A percentile compares a stretch with the other conserved stretches of the same genome.
These are phyloP conservation scores for Phytophthora kernoviae DNA, from an alignment of 352 stramenopile genomes.

Conservation along the genomic window DNA sequence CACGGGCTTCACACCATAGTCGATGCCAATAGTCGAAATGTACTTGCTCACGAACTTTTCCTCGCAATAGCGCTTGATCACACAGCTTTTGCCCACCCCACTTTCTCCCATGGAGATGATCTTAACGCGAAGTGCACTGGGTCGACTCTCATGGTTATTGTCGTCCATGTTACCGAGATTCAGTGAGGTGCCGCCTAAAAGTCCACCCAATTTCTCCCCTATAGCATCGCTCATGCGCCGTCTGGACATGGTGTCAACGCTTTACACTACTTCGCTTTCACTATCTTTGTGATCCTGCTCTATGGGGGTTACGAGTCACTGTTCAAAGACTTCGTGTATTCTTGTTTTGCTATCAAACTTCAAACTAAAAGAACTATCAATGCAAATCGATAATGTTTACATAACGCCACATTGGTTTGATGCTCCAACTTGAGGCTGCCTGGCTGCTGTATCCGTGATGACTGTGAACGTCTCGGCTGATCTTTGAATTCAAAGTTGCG, in stretches of 20 bases:
- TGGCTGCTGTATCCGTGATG: background rate
- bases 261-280: background rate
- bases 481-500: slow-evolving; percentile 73
- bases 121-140: slow-evolving; percentile 87
- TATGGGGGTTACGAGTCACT: too few relatives aligned
- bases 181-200: slow-evolving; percentile 23
- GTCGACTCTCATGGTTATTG: slow-evolving; percentile 31
- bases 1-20: slow-evolving; percentile 95
- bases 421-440: slow-evolving; percentile 19
- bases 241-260: slow-evolving; percentile 19
- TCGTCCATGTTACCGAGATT: slow-evolving; percentile 32
- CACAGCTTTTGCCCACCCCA: slow-evolving; percentile 92
- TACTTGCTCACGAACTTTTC: slow-evolving; percentile 96
- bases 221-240: slow-evolving; percentile 66
- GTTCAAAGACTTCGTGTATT: background rate
- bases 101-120: slow-evolving; percentile 93
- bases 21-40: slow-evolving; percentile 95
- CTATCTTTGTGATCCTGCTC: too few relatives aligned
- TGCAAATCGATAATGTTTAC: slow-evolving; percentile 15
- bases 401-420: slow-evolving; percentile 28
- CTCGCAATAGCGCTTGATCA: slow-evolving; percentile 97
- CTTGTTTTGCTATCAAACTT: slow-evolving; percentile 5
- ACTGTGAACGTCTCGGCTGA: slow-evolving; percentile 5
- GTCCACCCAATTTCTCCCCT: slow-evolving; percentile 54
- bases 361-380: background rate